A percentile compares a stretch with the other conserved stretches of the same genome.
These are phyloP conservation scores for Auriscalpium orientale DNA, from an alignment of 768 basidiomycete species.

Conservation along the genomic window DNA sequence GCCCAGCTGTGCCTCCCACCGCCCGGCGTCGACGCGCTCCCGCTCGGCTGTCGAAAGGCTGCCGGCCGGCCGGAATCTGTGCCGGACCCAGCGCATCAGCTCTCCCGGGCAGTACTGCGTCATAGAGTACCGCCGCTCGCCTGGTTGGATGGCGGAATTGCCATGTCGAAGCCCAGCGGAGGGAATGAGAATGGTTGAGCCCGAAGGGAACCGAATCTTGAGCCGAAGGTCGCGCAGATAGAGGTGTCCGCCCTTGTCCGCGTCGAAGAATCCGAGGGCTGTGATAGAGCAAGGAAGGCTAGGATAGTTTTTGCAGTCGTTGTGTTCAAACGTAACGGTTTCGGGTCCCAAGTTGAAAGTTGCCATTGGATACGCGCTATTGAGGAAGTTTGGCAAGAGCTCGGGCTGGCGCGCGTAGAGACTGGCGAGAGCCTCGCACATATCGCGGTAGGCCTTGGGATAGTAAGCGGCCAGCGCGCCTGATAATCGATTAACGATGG, in stretches of 20 bases:
- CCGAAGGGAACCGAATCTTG: constrained; percentile 16
- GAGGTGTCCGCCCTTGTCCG: constrained; percentile 11
- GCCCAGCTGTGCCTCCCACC: neutral
- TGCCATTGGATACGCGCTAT: constrained; percentile 9
- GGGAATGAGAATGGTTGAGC: constrained; percentile 14
- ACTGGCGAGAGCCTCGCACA: neutral
- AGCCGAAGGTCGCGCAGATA: constrained; percentile 14
- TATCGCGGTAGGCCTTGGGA: neutral
- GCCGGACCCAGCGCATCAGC: constrained; percentile 4
- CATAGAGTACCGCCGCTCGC: constrained; percentile 2
- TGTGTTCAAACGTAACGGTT: neutral
- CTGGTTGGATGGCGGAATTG: constrained; percentile 10
- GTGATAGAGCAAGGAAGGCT: constrained; percentile 13
- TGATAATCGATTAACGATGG: neutral
- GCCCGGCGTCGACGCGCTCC: neutral
- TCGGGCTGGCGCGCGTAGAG: neutral
- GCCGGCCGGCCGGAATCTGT: neutral
- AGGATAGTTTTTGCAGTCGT: neutral
- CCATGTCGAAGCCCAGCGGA: constrained; percentile 14
- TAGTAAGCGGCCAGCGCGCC: neutral
- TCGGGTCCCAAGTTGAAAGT: constrained; percentile 14
- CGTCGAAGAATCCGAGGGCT: constrained; percentile 12
- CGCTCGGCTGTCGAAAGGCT: neutral
- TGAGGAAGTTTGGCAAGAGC: constrained; percentile 8
- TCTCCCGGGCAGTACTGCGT: constrained; percentile 10